Base-by-base conservation (phyloP, 208 protist species). In the Crithidia fasciculata region DNA sequence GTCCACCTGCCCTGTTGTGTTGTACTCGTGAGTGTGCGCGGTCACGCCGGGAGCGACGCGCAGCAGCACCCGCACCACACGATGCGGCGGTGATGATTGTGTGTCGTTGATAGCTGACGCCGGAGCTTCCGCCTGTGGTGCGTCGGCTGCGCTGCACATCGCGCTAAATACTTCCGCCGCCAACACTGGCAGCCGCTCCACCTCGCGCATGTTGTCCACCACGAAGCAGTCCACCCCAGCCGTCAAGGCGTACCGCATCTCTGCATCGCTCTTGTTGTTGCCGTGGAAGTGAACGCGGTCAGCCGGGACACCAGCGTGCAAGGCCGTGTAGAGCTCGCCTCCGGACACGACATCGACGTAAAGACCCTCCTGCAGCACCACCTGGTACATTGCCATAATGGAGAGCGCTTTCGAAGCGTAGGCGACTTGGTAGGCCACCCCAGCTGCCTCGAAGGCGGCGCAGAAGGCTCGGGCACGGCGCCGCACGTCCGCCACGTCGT, bases 1-100 rank as follows among this genome's bases (percentile, higher is more conserved):
- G 55, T 72, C 55, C 55, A 72, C 55, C 55, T 72, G 66, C 10
- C 66, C 66, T 8, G 66, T 72, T 13, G 66, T 72, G 66, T 72
- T 72, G 66, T 72, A 28, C 43, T 28, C 66, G 55, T 61, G 66
- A 6, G 66, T 72, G 66, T 62, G 66, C 12, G 66, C 53, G 8
- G 66, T 72, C 15, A 72, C 66, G 2, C 66, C 66, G 0, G 66
- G 66, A 3, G 66, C 52, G 13, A 72, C 66, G 9, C 66, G 55
- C 52, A 72, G 43, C 43, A 62, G 44, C 6, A 72, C 66, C 16
- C 44, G 52, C 66, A 62, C 55, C 15, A 66, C 61, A 18, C 16
- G 45, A 36, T 28, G 45, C 5, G 43, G 2, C 55, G 40, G 6
- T 12, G 15, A 49, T 28, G 28, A 28, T 28, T 28, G 28, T 28